Conservation (phyloP, 306 rosid species). For the Lathyrus oleraceus region DNA sequence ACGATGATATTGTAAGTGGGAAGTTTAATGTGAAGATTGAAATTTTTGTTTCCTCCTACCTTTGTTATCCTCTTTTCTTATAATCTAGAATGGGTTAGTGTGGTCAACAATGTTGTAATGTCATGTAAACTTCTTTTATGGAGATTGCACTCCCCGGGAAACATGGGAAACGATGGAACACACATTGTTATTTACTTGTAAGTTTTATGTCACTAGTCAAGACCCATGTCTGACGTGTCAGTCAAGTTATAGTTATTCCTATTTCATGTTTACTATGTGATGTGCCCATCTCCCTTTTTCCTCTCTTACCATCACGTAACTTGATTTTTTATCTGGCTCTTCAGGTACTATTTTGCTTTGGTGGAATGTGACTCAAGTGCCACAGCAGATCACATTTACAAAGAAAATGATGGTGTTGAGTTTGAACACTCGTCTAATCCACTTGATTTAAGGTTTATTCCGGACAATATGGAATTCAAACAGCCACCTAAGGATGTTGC, state of each 20-base stretch:
- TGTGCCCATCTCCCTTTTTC: not conserved
- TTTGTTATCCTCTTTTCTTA: constrained; percentile 2
- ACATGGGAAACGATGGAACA: not conserved
- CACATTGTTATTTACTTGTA: not conserved
- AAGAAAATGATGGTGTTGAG: constrained; percentile 80
- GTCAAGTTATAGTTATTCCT: not conserved
- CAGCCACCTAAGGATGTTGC: constrained; percentile 77
- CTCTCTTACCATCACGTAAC: not conserved
- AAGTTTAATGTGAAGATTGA: not conserved
- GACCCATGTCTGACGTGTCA: not conserved
- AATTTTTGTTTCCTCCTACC: not conserved
- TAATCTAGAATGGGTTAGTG: not conserved
- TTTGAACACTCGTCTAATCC: constrained; percentile 71
- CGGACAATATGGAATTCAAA: constrained; percentile 72
- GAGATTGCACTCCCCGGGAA: not conserved
- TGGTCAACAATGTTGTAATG: not conserved
- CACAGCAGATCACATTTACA: constrained; percentile 80
- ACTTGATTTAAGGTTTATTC: constrained; percentile 92
- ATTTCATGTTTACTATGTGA: constrained; percentile 23
- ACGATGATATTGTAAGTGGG: not conserved
- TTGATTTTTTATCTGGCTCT: constrained; percentile 23
- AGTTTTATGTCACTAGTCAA: not conserved
- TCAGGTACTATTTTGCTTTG: constrained; percentile 80
- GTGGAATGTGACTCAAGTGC: constrained; percentile 82
- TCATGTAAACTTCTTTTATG: constrained; percentile 12